These are phyloP conservation scores for Aspergillus biplanus DNA, from an alignment of 495 filamentous ascomycete genomes.

Conservation along the genomic window DNA sequence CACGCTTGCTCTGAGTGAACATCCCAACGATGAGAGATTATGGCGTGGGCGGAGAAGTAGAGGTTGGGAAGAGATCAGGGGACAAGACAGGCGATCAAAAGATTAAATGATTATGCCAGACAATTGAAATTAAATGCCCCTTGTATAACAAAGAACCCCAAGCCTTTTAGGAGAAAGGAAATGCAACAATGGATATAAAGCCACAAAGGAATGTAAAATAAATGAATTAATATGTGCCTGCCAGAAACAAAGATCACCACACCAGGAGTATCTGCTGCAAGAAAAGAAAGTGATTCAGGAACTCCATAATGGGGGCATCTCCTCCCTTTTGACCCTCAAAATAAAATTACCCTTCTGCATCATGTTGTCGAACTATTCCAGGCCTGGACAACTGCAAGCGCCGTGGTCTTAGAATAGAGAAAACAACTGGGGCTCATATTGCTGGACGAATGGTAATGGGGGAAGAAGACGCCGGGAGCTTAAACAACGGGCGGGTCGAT, in stretches of 20 bases:
- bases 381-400: conserved; percentile 31
- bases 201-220: conserved; percentile 2
- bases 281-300: conserved; percentile 1
- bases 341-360: conserved; percentile 19
- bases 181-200: neutral
- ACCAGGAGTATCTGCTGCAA: neutral
- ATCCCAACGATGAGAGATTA: neutral
- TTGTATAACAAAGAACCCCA: neutral
- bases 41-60: neutral
- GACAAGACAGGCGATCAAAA: neutral
- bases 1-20: neutral
- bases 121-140: neutral
- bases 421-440: conserved; percentile 27
- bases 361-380: conserved; percentile 18
- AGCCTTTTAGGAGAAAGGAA: neutral
- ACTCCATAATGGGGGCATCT: neutral
- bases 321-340: conserved; percentile 22
- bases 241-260: neutral
- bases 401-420: conserved; percentile 34
- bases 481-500: conserved; percentile 7
- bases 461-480: conserved; percentile 11
- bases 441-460: conserved; percentile 25
- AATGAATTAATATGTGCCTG: neutral
- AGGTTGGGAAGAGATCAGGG: neutral
- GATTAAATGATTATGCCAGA: neutral